These are phyloP conservation scores for Pachyrhizus erosus DNA, from an alignment of 306 rosid genomes.

Conservation along the genomic window DNA sequence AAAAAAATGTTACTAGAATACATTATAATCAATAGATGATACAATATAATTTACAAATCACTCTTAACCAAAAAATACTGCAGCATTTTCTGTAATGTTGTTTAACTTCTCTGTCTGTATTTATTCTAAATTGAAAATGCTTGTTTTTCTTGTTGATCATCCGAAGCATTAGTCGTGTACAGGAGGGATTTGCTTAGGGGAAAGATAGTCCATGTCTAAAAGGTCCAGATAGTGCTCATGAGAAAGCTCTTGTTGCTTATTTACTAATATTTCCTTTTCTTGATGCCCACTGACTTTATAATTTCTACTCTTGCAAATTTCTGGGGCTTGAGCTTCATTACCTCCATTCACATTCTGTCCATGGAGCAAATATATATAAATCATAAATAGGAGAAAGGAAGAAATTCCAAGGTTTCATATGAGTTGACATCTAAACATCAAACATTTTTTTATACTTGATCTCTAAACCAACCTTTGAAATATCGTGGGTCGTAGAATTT, in stretches of 20 bases:
- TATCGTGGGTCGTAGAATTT: conserved; percentile 40
- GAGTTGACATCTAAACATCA: not conserved
- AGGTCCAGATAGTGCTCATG: conserved; percentile 27
- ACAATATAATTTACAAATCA: not conserved
- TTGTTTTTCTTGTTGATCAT: not conserved
- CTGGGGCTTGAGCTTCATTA: not conserved
- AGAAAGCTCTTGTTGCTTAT: conserved; percentile 30
- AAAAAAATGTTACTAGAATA: too few species aligned
- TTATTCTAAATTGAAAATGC: not conserved
- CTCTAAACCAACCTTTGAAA: conserved; percentile 58
- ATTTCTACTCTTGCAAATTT: not conserved
- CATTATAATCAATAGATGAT: too few species aligned
- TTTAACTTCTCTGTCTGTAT: conserved; percentile 37
- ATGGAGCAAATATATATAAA: not conserved
- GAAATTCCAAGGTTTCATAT: not conserved
- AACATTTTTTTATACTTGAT: not conserved
- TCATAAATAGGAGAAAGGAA: conserved; percentile 7
- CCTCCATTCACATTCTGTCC: conserved; percentile 48
- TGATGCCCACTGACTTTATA: not conserved
- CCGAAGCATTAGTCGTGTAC: conserved; percentile 61
- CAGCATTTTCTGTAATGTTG: conserved; percentile 66
- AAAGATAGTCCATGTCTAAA: conserved; percentile 73
- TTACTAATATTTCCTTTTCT: conserved; percentile 32
- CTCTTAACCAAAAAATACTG: conserved; percentile 55
- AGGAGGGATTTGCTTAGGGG: conserved; percentile 65